Conservation (phyloP, 148 eudicot genomes). For the Selenicereus undatus region DNA sequence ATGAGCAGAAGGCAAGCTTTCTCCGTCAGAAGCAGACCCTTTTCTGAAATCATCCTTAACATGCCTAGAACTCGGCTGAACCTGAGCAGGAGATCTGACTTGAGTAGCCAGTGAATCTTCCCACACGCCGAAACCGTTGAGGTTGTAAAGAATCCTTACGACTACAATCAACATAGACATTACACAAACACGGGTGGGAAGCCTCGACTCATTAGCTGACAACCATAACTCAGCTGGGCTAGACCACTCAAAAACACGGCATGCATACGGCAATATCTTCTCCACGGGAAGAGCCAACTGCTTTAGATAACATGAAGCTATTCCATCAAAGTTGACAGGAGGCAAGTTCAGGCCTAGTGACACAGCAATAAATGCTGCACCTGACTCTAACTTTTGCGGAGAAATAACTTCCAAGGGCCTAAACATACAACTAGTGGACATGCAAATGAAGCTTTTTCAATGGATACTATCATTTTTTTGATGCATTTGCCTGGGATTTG, state of each 20-base stretch:
- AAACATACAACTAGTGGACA: constrained; percentile 78
- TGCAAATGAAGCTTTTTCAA: constrained; percentile 39
- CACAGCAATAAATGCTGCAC: constrained; percentile 64
- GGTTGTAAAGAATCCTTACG: constrained; percentile 58
- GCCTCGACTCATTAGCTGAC: constrained; percentile 53
- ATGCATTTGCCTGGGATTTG: constrained; percentile 13
- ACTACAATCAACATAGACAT: constrained; percentile 78
- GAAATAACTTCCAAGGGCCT: constrained; percentile 53
- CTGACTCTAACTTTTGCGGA: constrained; percentile 61
- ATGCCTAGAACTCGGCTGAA: constrained; percentile 12
- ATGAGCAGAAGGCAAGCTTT: constrained; percentile 18
- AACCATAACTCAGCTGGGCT: constrained; percentile 78
- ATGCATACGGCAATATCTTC: constrained; percentile 62
- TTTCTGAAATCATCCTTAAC: constrained; percentile 20
- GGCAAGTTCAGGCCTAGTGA: constrained; percentile 62
- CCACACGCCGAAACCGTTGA: constrained; percentile 89
- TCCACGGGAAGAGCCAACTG: constrained; percentile 59
- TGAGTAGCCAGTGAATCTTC: constrained; percentile 54
- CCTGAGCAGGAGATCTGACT: constrained; percentile 18
- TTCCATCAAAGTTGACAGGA: constrained; percentile 71
- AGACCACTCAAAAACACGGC: constrained; percentile 70
- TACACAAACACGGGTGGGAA: constrained; percentile 80
- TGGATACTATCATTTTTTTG: not conserved
- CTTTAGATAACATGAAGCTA: constrained; percentile 60
- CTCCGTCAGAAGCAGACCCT: constrained; percentile 14